Evolutionary conservation across 306 rosid genomes (phyloP), one percentile per base, ranked within the genome.

Genomic region (Oemleria cerasiformis): DNA sequence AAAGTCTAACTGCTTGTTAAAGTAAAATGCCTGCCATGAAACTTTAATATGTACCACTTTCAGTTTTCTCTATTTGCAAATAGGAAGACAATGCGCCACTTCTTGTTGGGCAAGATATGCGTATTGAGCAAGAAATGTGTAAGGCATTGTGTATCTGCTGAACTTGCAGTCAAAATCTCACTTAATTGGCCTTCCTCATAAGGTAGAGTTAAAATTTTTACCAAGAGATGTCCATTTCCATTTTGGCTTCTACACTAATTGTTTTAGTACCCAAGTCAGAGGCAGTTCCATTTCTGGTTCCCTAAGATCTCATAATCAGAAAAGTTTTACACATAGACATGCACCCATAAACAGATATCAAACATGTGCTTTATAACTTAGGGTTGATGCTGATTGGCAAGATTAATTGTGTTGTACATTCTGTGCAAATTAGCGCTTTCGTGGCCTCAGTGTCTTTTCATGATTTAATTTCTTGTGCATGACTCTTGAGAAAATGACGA

Each of bases 291-390:
- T 47, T 71, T 68, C 50, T 14, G 34, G 77, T 69, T 74, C 65
- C 75, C 74, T 63, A 56, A 64, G 56, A 63, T 69, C 76, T 66
- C 61, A 45, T 74, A 63, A 66, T 72, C 62, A 48, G 53, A 61
- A 19, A 38, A 25, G 64, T 53, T 62, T 65, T 41, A 38, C 44
- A 12, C 13, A 69, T 73, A 54, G 58, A 57, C 62, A 58, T 57
- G 66, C 42, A 65, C 13, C 16, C 60, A 45, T 51, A 30, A 61
- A 63, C 70, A 39, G 56, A 75, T 63, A 65, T 59, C 75, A 48
- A 73, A 51, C 36, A 30, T 59, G 39, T 58, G 61, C 53, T 21
- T 71, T 49, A 7, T 19, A 9, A 42, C 41, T 39, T 16, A 14
- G 14, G 40, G 56, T 41, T 17, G 39, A 50, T 56, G 66, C 41